Evolutionary conservation across 2,329 filamentous ascomycete species (phyloP).

Genomic region (Apiospora malaysiana): DNA sequence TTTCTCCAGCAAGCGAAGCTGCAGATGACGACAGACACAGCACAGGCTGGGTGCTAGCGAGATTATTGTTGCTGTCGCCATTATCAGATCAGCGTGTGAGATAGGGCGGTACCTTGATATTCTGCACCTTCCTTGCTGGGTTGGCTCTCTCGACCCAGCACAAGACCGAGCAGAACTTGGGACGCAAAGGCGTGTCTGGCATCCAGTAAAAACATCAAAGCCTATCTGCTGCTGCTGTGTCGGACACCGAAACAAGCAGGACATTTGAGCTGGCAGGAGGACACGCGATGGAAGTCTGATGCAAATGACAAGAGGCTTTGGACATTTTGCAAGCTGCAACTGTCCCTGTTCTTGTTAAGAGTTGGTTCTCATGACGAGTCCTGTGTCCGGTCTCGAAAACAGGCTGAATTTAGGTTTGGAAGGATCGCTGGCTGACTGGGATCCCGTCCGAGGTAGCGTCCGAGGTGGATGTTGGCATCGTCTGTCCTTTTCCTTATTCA

Average conservation of each 20-base stretch:
- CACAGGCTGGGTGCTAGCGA: not conserved
- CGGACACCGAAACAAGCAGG: not conserved
- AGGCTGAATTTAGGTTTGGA: conserved; percentile 15
- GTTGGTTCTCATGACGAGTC: not conserved
- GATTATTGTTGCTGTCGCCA: not conserved
- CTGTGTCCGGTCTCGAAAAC: not conserved
- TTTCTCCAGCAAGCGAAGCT: not conserved
- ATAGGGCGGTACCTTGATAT: not conserved
- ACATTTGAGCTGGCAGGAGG: not conserved
- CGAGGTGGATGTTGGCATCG: not conserved
- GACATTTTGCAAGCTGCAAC: not conserved
- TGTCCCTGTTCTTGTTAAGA: not conserved
- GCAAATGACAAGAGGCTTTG: not conserved
- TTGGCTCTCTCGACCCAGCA: not conserved
- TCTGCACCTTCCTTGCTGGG: conserved; percentile 1
- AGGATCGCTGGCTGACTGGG: not conserved
- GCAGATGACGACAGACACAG: conserved; percentile 1
- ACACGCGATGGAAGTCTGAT: not conserved
- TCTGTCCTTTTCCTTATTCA: not conserved
- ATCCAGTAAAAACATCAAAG: not conserved
- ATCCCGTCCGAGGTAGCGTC: not conserved
- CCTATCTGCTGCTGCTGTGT: not conserved
- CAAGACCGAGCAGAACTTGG: not conserved
- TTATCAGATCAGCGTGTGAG: not conserved
- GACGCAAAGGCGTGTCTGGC: not conserved